Conservation (phyloP, 2,329 filamentous ascomycete species). For the Pseudogymnoascus sp. region DNA sequence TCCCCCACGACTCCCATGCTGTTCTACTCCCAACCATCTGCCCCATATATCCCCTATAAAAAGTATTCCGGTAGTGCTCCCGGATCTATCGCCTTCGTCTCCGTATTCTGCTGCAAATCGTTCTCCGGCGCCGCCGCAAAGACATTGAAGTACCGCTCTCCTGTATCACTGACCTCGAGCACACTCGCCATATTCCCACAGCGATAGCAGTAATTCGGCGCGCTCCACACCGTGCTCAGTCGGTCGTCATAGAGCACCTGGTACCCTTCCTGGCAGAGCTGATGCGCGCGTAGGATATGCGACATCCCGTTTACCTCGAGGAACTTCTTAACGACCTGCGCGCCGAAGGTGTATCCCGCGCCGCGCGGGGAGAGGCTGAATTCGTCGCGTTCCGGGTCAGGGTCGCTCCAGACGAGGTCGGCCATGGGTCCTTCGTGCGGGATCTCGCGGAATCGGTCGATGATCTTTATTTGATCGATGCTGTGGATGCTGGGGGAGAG, state of each 20-base stretch:
- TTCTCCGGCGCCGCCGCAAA: constrained; percentile 97
- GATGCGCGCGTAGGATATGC: constrained; percentile 94
- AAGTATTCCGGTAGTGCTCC: constrained; percentile 64
- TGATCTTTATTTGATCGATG: constrained; percentile 99
- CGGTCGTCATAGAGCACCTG: constrained; percentile 94
- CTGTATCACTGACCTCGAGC: constrained; percentile 86
- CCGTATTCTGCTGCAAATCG: constrained; percentile 69
- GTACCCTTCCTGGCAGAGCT: constrained; percentile 96
- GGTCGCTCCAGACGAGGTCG: constrained; percentile 98
- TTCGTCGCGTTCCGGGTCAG: constrained; percentile 93
- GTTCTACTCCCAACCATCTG: neutral
- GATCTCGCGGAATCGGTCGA: constrained; percentile 96
- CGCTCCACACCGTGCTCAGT: constrained; percentile 95
- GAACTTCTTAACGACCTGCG: constrained; percentile 97
- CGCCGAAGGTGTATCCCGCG: constrained; percentile 94
- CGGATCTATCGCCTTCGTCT: constrained; percentile 61
- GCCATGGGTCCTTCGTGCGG: constrained; percentile 99
- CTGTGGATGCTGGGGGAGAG: constrained; percentile 88
- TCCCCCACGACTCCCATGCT: too few relatives aligned
- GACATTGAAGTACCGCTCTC: constrained; percentile 93
- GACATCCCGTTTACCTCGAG: constrained; percentile 95
- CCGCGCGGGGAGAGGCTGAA: constrained; percentile 90
- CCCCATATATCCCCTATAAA: constrained; percentile 37
- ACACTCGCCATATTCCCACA: constrained; percentile 98
- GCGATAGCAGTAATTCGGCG: constrained; percentile 74